These are phyloP conservation scores for Mycena sanguinolenta DNA, from an alignment of 768 basidiomycete species.

Conservation along the genomic window DNA sequence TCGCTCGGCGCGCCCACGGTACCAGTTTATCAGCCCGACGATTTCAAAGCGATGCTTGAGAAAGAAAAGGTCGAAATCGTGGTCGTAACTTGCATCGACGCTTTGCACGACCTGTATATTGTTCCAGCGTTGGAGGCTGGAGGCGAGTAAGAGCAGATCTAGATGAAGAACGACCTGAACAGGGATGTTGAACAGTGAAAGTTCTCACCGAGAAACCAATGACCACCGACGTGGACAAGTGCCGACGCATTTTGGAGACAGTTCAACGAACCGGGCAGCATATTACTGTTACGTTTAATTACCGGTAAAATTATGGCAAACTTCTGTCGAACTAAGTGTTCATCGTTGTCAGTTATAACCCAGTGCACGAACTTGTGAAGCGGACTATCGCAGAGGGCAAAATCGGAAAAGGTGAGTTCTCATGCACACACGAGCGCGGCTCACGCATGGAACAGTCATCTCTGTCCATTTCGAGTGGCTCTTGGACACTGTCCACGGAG, in stretches of 20 bases:
- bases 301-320: conserved; percentile 42
- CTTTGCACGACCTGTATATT: conserved; percentile 62
- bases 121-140: conserved; percentile 57
- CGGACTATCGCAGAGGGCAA: conserved; percentile 59
- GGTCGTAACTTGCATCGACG: conserved; percentile 64
- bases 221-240: conserved; percentile 65
- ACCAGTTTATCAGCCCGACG: conserved; percentile 55
- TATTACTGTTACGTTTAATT: conserved; percentile 59
- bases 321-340: conserved; percentile 4
- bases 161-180: neutral
- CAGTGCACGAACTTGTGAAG: conserved; percentile 64
- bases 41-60: conserved; percentile 60
- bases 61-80: conserved; percentile 61
- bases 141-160: conserved; percentile 43
- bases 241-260: conserved; percentile 58
- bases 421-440: neutral
- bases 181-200: conserved; percentile 47
- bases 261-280: conserved; percentile 57
- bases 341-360: conserved; percentile 53
- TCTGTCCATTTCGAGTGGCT: conserved; percentile 69
- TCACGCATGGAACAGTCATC: conserved; percentile 46
- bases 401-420: conserved; percentile 55
- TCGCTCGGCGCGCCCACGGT: conserved; percentile 53
- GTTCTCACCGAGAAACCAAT: conserved; percentile 69
- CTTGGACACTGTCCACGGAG: conserved; percentile 65